Base-by-base conservation (phyloP, 805 yeast species). In the Cyberlindnera meyerae region DNA sequence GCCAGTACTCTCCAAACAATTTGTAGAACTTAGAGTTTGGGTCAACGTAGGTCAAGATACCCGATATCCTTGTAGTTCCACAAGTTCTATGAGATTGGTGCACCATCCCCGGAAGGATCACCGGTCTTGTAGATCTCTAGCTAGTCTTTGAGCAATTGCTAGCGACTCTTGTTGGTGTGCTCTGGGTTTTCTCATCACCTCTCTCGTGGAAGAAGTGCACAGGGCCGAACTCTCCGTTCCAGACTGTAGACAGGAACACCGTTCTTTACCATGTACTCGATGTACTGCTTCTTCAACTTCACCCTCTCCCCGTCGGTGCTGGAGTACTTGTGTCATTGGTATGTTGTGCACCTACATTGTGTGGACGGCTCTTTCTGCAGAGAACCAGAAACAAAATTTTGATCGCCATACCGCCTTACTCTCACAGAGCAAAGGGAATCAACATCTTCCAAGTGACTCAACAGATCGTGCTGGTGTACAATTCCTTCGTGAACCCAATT, bases 141-240 rank as follows among this genome's bases (percentile, higher is more conserved):
- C 53, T 71, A 76, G 43, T 70, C 73, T 37, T 62, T 61, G 46
- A 71, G 60, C 20, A 70, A 63, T 16, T 58, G 45, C 49, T 66
- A 69, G 22, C 77, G 60, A 9, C 62, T 54, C 12, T 36, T 43
- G 47, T 71, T 71, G 33, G 60, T 64, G 18, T 45, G 46, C 11
- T 60, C 70, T 6, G 60, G 55, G 37, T 67, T 55, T 1, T 40
- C 34, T 40, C 34, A 45, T 69, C 73, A 15, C 73, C 73, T 37
- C 75, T 57, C 18, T 52, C 57, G 18, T 61, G 52, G 11, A 70
- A 58, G 13, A 71, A 66, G 47, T 69, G 68, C 24, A 71, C 73
- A 8, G 76, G 74, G 24, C 77, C 74, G 50, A 71, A 68, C 51
- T 71, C 73, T 21, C 76, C 76, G 49, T 70, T 69, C 77, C 77